Evolutionary conservation across 805 yeast genomes (phyloP).

Genomic region (Scheffersomyces lignosus): DNA sequence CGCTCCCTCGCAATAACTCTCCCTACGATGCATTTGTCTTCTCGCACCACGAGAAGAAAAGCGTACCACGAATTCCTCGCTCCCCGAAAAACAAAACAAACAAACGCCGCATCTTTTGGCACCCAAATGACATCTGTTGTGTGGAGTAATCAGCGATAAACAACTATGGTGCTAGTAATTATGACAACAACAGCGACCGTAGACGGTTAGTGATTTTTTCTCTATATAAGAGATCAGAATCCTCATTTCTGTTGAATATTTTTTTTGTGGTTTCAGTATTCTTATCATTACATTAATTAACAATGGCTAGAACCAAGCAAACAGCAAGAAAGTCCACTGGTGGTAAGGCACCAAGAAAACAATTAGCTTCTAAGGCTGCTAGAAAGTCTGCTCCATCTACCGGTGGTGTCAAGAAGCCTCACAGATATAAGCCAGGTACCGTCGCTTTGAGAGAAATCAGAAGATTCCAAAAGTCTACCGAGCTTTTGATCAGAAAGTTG

Average conservation of each 20-base stretch:
- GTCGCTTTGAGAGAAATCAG: constrained; percentile 96
- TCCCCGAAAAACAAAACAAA: too few relatives aligned
- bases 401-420: constrained; percentile 93
- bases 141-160: too few relatives aligned
- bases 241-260: neutral
- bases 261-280: neutral
- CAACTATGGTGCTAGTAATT: too few relatives aligned
- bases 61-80: too few relatives aligned
- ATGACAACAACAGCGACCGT: too few relatives aligned
- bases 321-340: constrained; percentile 94
- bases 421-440: constrained; percentile 97
- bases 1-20: too few relatives aligned
- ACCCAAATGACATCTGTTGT: too few relatives aligned
- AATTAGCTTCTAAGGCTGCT: constrained; percentile 88
- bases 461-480: constrained; percentile 96
- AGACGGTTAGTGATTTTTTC: too few relatives aligned
- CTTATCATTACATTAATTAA: constrained; percentile 7
- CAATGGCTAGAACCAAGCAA: constrained; percentile 92
- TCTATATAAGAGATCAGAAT: too few relatives aligned
- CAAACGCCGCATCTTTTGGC: too few relatives aligned
- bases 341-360: constrained; percentile 96
- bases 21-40: too few relatives aligned
- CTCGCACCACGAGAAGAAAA: too few relatives aligned
- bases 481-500: constrained; percentile 89
- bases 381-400: constrained; percentile 91